These are phyloP conservation scores for Suillus plorans DNA, from an alignment of 768 basidiomycete genomes.

Conservation along the genomic window DNA sequence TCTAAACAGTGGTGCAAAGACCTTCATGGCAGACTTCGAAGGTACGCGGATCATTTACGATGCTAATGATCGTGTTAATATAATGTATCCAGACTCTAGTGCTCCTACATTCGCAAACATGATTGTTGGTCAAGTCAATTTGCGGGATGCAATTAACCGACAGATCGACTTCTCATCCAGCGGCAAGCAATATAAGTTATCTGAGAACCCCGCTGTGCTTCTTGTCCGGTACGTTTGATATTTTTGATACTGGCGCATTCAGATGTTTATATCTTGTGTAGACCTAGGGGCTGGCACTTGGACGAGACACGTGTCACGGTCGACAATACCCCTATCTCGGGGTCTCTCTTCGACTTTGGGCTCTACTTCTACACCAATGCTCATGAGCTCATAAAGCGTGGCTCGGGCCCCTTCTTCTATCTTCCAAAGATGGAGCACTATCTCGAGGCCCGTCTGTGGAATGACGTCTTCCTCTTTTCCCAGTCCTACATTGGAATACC, in stretches of 20 bases:
- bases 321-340: constrained; percentile 88
- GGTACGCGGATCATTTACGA: constrained; percentile 44
- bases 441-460: constrained; percentile 94
- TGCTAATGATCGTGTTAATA: background rate
- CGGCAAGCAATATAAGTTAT: constrained; percentile 91
- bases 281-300: constrained; percentile 98
- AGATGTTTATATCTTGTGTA: constrained; percentile 28
- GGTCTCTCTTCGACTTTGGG: constrained; percentile 94
- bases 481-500: constrained; percentile 88
- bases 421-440: constrained; percentile 99
- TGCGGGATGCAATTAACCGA: constrained; percentile 86
- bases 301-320: constrained; percentile 90
- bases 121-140: constrained; percentile 91
- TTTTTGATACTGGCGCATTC: background rate
- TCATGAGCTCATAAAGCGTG: constrained; percentile 84
- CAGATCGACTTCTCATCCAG: constrained; percentile 85
- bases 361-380: constrained; percentile 98
- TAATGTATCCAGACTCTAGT: constrained; percentile 69
- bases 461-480: constrained; percentile 94
- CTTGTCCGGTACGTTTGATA: constrained; percentile 72
- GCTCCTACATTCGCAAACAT: constrained; percentile 92
- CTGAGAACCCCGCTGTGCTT: constrained; percentile 82
- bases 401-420: constrained; percentile 94
- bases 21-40: constrained; percentile 99
- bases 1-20: constrained; percentile 91